A percentile compares a stretch with the other conserved stretches of the same genome.
These are phyloP conservation scores for Naegleria fowleri DNA, from an alignment of 208 protist genomes.

Conservation along the genomic window DNA sequence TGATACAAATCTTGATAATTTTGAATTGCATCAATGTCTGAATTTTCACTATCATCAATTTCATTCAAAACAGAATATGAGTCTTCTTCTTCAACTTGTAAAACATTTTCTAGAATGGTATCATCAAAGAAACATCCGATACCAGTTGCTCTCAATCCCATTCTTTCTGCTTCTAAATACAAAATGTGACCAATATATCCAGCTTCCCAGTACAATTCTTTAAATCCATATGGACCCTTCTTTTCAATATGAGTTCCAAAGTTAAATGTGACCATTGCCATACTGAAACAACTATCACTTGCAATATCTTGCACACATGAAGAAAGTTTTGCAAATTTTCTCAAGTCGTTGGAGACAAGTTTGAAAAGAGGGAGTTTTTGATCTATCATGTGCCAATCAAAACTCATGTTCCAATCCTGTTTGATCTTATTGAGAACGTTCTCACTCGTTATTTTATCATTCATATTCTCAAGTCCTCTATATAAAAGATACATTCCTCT, in stretches of 20 bases:
- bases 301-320: slow-evolving; percentile 18
- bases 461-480: neutral
- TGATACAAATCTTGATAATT: neutral
- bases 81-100: neutral
- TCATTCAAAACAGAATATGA: too few species aligned
- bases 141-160: neutral
- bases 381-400: neutral
- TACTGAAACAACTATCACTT: neutral
- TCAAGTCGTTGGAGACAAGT: neutral
- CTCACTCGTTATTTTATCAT: neutral
- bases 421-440: neutral
- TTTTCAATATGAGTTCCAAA: neutral
- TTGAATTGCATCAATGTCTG: neutral
- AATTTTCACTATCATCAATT: neutral
- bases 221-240: neutral
- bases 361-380: neutral
- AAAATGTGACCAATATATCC: slow-evolving; percentile 24
- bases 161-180: slow-evolving; percentile 14
- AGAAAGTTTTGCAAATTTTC: neutral
- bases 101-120: neutral
- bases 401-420: neutral
- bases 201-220: neutral
- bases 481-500: neutral
- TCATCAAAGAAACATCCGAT: slow-evolving; percentile 23
- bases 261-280: neutral